phyloP scores from a whole-genome alignment of 78 protist genomes.

The Dictyostelium brefeldianum region DNA sequence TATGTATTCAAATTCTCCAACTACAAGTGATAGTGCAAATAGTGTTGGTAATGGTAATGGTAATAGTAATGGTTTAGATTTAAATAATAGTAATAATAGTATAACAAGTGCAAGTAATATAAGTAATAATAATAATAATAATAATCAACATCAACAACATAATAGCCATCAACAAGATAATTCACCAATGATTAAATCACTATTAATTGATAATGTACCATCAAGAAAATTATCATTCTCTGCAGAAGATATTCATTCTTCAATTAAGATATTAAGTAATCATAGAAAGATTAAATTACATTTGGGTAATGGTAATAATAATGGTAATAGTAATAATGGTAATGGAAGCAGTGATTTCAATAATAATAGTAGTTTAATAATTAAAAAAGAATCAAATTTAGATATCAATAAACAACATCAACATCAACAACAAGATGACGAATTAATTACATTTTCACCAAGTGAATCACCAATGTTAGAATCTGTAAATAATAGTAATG shows the following conservation, averaged over 20 bases:
- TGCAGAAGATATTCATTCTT: constrained; percentile 52
- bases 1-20: constrained; percentile 10
- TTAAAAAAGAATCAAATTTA: neutral
- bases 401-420: neutral
- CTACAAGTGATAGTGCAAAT: constrained; percentile 7
- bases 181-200: constrained; percentile 2
- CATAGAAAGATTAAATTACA: constrained; percentile 30
- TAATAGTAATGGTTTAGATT: neutral
- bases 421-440: constrained; percentile 2
- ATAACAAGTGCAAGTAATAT: neutral
- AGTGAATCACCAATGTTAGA: neutral
- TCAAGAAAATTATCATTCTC: constrained; percentile 38
- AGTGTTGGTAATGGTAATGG: neutral
- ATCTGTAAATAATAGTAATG: neutral
- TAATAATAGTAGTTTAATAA: constrained; percentile 15
- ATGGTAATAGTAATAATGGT: neutral
- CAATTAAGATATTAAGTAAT: constrained; percentile 14
- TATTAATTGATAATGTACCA: neutral
- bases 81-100: neutral
- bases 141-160: neutral
- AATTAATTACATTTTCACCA: neutral
- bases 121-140: neutral
- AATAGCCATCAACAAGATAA: too few species aligned
- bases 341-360: neutral
- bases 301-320: neutral